Evolutionary conservation across 2,329 filamentous ascomycete species (phyloP).

Genomic region (Sporothrix dimorphospora): DNA sequence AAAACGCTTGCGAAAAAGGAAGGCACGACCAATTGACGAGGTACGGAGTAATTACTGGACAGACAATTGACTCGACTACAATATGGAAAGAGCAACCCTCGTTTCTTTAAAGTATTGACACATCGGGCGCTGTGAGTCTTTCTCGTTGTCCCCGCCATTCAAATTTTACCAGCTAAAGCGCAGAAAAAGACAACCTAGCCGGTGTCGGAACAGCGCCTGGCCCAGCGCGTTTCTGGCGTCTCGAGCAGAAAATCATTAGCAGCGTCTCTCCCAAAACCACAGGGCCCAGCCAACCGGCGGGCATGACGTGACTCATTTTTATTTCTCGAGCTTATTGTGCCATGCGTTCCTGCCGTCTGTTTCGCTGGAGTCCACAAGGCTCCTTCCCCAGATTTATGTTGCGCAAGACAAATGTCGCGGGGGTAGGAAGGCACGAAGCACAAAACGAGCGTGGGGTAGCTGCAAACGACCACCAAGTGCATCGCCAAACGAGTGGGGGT

Average conservation of each 20-base stretch:
- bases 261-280: not conserved
- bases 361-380: not conserved
- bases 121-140: constrained; percentile 19
- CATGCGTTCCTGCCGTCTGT: not conserved
- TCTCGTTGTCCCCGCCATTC: constrained; percentile 16
- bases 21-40: constrained; percentile 15
- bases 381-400: constrained; percentile 22
- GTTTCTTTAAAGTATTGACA: not conserved
- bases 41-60: no score
- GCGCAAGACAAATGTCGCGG: constrained; percentile 15
- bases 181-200: constrained; percentile 18
- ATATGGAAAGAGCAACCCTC: constrained; percentile 4
- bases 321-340: not conserved
- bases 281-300: not conserved
- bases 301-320: constrained; percentile 22
- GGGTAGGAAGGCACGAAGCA: not conserved
- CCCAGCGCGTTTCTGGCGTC: constrained; percentile 17
- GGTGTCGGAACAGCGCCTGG: constrained; percentile 24
- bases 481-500: not conserved
- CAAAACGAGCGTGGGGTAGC: not conserved
- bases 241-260: not conserved
- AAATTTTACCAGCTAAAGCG: constrained; percentile 23
- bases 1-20: not conserved
- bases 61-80: not conserved
- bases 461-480: not conserved